phyloP scores from a whole-genome alignment of 139 green algal species.

The Eudorina sp. region DNA sequence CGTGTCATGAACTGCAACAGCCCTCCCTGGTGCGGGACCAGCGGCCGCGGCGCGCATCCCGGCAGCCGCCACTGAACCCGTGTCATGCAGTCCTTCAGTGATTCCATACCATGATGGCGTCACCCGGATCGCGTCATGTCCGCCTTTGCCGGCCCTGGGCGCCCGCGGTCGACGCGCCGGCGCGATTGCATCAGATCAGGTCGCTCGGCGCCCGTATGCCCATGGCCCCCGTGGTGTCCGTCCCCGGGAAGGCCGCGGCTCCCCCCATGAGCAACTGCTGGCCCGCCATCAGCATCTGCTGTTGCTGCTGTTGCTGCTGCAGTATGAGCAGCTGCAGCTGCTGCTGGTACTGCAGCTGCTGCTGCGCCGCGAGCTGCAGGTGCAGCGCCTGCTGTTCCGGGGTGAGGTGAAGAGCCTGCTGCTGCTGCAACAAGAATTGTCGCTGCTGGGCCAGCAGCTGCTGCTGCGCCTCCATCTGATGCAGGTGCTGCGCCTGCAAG shows the following conservation, averaged over 20 bases:
- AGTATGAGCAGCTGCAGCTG: constrained; percentile 4
- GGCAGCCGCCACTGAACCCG: no score
- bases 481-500: not conserved
- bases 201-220: constrained; percentile 1
- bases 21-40: no score
- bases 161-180: no score
- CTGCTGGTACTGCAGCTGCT: constrained; percentile 3
- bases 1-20: no score
- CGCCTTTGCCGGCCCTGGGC: no score
- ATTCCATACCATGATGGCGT: no score
- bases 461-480: not conserved
- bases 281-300: constrained; percentile 23
- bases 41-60: no score
- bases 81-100: no score
- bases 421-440: not conserved
- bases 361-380: constrained; percentile 5
- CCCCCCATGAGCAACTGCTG: constrained; percentile 12
- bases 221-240: not conserved
- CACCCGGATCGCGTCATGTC: no score
- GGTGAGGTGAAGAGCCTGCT: not conserved
- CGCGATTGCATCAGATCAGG: not conserved
- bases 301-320: not conserved
- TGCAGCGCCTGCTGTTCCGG: constrained; percentile 2
- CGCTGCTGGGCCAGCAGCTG: not conserved
- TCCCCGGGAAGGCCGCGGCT: not conserved